Conservation (phyloP, 495 filamentous ascomycete genomes). For the Aspergillus conjunctus region DNA sequence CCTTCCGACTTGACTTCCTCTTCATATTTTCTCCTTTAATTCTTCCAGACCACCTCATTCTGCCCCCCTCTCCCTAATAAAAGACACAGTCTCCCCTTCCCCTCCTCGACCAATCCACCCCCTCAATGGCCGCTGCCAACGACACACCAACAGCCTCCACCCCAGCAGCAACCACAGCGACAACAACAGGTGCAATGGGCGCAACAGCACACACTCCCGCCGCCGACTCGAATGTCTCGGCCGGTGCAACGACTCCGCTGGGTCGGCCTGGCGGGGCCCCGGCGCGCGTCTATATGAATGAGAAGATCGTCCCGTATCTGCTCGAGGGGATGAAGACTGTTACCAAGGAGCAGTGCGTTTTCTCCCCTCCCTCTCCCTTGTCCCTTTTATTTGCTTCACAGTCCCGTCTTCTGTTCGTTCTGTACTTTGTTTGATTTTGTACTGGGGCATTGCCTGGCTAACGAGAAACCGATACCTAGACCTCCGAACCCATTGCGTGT, state of each 20-base stretch:
- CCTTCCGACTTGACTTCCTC: neutral
- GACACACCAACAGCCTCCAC: conserved; percentile 14
- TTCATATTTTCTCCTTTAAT: neutral
- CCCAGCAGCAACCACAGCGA: conserved; percentile 16
- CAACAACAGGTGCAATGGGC: conserved; percentile 8
- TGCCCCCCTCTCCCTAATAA: neutral
- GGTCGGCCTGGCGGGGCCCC: conserved; percentile 74
- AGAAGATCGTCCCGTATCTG: conserved; percentile 79
- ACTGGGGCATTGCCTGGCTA: no score
- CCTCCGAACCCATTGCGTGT: conserved; percentile 84
- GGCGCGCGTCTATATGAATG: conserved; percentile 84
- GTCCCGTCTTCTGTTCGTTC: neutral
- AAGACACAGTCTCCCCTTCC: neutral
- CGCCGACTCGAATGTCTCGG: conserved; percentile 22
- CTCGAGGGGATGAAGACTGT: conserved; percentile 92
- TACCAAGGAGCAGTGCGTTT: conserved; percentile 76
- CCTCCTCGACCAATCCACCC: neutral
- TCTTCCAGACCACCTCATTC: neutral
- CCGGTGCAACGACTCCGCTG: conserved; percentile 37
- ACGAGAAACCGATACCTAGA: conserved; percentile 20
- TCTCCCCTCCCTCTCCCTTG: neutral
- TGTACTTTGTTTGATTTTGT: no score
- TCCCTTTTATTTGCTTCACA: conserved; percentile 2
- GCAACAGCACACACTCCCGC: conserved; percentile 23
- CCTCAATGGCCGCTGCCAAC: conserved; percentile 21